Conservation (phyloP, 2,329 filamentous ascomycete genomes). For the Dactylonectria estremocensis region DNA sequence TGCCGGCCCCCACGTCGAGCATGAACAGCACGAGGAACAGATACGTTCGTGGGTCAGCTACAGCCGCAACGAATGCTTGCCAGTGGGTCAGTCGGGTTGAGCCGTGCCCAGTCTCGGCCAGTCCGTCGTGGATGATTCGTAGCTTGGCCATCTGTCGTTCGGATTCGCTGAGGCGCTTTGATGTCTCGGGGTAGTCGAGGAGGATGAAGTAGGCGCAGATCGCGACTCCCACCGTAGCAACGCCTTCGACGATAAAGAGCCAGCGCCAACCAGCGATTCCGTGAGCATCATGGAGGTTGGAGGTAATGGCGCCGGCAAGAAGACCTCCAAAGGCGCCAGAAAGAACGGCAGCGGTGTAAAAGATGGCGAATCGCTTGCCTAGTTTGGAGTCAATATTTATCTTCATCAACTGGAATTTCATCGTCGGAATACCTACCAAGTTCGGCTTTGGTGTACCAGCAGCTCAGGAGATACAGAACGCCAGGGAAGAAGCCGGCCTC, state of each 20-base stretch:
- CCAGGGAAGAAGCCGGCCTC: constrained; percentile 69
- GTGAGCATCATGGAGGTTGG: constrained; percentile 23
- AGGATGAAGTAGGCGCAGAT: constrained; percentile 28
- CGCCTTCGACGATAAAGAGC: constrained; percentile 36
- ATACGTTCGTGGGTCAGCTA: constrained; percentile 53
- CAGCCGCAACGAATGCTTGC: constrained; percentile 29
- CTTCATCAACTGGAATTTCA: too few relatives aligned
- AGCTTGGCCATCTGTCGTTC: constrained; percentile 27
- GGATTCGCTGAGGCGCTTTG: constrained; percentile 16
- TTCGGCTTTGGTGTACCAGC: constrained; percentile 65
- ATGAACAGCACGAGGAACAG: constrained; percentile 66
- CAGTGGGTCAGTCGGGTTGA: constrained; percentile 17
- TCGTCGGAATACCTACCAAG: constrained; percentile 19
- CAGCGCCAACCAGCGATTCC: constrained; percentile 36
- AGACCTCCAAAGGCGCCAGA: constrained; percentile 34
- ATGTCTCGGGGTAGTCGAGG: constrained; percentile 31
- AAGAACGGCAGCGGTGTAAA: constrained; percentile 34
- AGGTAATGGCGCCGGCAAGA: constrained; percentile 36
- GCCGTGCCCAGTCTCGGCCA: not conserved
- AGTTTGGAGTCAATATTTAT: not conserved
- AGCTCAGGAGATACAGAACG: constrained; percentile 67
- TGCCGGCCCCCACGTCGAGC: constrained; percentile 61
- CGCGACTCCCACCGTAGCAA: constrained; percentile 23
- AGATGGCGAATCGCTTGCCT: constrained; percentile 38
- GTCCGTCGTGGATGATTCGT: constrained; percentile 28